Conservation (phyloP, 2,329 filamentous ascomycete genomes). For the Ophiostoma ulmi region DNA sequence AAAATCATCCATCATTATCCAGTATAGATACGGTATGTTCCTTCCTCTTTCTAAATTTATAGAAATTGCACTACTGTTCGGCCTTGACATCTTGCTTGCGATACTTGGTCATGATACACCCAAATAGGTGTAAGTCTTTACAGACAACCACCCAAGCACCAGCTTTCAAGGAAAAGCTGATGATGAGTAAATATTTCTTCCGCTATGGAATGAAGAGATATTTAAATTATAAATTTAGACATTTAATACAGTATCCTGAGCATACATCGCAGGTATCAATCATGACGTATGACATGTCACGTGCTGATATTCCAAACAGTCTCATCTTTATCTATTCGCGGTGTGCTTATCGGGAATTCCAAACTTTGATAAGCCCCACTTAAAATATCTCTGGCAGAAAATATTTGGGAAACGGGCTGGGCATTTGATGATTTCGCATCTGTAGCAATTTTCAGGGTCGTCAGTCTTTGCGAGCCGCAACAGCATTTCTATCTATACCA, state of each 20-base stretch:
- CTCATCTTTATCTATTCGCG: slow-evolving; percentile 7
- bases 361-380: slow-evolving; percentile 20
- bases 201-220: too few species aligned
- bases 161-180: too few species aligned
- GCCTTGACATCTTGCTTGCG: too few species aligned
- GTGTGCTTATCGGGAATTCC: slow-evolving; percentile 17
- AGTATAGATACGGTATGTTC: not conserved
- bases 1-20: not conserved
- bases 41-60: not conserved
- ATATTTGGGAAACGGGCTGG: slow-evolving; percentile 14
- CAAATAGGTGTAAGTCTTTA: too few species aligned
- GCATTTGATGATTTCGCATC: not conserved
- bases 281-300: slow-evolving; percentile 10
- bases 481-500: slow-evolving; percentile 3
- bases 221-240: too few species aligned
- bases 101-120: not conserved
- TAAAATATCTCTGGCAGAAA: slow-evolving; percentile 24
- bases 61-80: not conserved
- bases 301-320: not conserved
- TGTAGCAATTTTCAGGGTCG: not conserved
- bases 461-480: not conserved
- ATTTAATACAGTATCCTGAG: not conserved
- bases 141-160: too few species aligned
- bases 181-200: too few species aligned
- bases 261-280: not conserved